A percentile compares a stretch with the other conserved stretches of the same genome.
These are phyloP conservation scores for Ramaria sp. DNA, from an alignment of 768 basidiomycete species.

Conservation along the genomic window DNA sequence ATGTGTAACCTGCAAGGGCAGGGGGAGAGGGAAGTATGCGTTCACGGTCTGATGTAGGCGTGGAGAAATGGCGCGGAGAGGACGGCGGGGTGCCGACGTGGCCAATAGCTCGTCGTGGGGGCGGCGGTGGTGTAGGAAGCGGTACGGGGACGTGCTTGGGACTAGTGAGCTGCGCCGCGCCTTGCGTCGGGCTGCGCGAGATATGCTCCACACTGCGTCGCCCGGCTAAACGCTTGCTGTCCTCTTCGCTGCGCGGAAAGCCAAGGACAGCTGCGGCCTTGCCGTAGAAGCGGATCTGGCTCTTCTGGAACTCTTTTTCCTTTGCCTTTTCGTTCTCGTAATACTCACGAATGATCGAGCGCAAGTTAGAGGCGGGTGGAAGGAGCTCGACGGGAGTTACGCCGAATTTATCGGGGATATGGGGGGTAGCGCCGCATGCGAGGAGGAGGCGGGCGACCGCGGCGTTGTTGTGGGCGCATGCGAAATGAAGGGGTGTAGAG, in stretches of 20 bases:
- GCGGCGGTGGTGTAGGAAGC: neutral
- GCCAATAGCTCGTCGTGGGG: neutral
- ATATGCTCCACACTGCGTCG: neutral
- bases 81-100: neutral
- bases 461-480: conserved; percentile 88
- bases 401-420: conserved; percentile 84
- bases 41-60: neutral
- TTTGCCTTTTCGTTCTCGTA: conserved; percentile 7
- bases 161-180: neutral
- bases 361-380: neutral
- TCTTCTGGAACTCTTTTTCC: conserved; percentile 5
- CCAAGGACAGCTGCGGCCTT: conserved; percentile 5
- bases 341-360: conserved; percentile 1
- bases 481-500: conserved; percentile 92
- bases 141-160: neutral
- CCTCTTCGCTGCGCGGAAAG: neutral
- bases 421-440: conserved; percentile 71
- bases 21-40: neutral
- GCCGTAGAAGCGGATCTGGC: neutral
- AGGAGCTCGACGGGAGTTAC: conserved; percentile 51
- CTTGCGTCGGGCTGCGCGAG: neutral
- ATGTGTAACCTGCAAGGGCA: conserved; percentile 1
- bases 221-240: neutral
- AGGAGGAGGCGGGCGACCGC: conserved; percentile 71
- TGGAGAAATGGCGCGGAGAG: neutral